Conservation (phyloP, 164 flowering plant genomes). For the Litsea cubeba region DNA sequence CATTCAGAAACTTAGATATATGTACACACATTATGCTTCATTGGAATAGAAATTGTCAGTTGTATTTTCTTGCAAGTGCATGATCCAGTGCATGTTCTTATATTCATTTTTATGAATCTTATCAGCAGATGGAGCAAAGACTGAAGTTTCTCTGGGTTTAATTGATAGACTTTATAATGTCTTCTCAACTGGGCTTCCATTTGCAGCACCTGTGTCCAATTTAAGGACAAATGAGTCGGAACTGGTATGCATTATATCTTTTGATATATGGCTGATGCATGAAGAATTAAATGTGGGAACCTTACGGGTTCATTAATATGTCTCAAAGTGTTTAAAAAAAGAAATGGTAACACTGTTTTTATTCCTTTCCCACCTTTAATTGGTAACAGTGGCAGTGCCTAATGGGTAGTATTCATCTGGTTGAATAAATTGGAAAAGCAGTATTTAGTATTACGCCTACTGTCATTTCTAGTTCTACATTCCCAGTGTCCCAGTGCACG, state of each 20-base stretch:
- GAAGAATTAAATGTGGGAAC: neutral
- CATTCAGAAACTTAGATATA: no score
- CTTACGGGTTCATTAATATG: neutral
- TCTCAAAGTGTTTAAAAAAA: neutral
- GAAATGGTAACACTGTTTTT: neutral
- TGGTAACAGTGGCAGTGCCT: neutral
- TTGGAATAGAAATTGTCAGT: neutral
- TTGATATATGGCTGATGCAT: neutral
- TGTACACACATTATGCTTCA: neutral
- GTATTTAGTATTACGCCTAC: neutral
- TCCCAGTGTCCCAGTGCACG: neutral
- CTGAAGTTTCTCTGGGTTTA: constrained; percentile 33
- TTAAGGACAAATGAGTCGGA: constrained; percentile 53
- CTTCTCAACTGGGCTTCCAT: constrained; percentile 47
- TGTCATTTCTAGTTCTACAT: neutral
- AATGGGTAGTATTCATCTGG: neutral
- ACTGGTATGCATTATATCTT: constrained; percentile 32
- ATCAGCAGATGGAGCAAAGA: constrained; percentile 16
- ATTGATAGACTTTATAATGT: constrained; percentile 31
- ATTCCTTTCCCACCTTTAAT: neutral
- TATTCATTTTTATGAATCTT: neutral
- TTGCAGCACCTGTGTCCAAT: constrained; percentile 53
- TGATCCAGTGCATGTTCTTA: neutral
- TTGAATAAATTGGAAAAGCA: neutral
- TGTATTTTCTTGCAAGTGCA: neutral